Evolutionary conservation across 352 stramenopile genomes (phyloP), one percentile per base, ranked within the genome.

Genomic region (Pythium pyrilobum): DNA sequence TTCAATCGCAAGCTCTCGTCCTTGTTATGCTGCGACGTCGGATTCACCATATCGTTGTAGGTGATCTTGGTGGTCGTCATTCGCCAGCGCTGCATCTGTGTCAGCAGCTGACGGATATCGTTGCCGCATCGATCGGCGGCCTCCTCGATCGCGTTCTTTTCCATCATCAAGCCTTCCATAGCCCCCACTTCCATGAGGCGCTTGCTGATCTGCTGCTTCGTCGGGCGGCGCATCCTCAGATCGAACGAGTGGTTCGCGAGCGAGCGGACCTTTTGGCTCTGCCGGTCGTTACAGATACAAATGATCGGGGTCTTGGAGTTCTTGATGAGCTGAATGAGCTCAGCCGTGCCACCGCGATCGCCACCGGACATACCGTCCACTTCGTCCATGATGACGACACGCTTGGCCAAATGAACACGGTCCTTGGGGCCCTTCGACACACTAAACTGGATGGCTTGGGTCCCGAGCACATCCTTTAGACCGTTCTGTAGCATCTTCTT

Each of bases 281-380:
- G 92, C 2, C 97, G 87, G 70, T 99, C 97, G 60, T 99, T 99
- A 73, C 97, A 99, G 66, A 99, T 99, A 66, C 97, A 99, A 72
- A 99, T 99, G 59, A 99, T 99, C 10, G 97, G 97, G 42, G 97
- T 96, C 71, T 97, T 97, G 40, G 82, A 97, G 54, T 96, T 97
- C 72, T 99, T 99, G 63, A 99, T 99, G 50, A 99, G 92, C 69
- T 95, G 76, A 65, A 99, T 99, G n/a, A 99, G 72, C 77, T 99
- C 97, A 16, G 86, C 79, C 11, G 98, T 99, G 38, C 97, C 96
- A 41, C 93, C 96, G 12, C 97, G 79, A 74, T 99, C 97, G 11
- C 95, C 95, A 1, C 85, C 90, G 24, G 90, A 97, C 97, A 99
- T 99, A 21, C 97, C 97, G 67, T 99, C 97, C 3, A 99, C 97